Conservation (phyloP, 768 basidiomycete genomes). For the Mycena galopus region DNA sequence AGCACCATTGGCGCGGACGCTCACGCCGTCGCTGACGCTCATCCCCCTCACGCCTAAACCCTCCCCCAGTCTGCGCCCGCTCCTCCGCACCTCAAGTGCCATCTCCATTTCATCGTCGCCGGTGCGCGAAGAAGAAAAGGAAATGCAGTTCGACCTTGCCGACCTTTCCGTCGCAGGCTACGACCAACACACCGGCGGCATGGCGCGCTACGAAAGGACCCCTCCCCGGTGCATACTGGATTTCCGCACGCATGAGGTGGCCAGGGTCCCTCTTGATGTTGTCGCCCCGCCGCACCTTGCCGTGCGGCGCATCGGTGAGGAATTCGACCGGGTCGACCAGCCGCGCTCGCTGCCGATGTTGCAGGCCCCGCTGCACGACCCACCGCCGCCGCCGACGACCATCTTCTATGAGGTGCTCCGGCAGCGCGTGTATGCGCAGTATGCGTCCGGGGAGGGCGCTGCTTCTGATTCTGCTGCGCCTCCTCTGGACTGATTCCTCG, state of each 20-base stretch:
- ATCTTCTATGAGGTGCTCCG: slow-evolving; percentile 30
- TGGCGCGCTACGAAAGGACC: neutral
- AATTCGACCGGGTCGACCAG: neutral
- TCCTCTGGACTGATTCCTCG: neutral
- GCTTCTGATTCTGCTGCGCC: neutral
- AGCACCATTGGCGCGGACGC: neutral
- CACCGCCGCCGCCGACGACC: slow-evolving; percentile 24
- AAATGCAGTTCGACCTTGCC: slow-evolving; percentile 10
- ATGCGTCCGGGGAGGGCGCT: slow-evolving; percentile 25
- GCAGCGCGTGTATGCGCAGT: slow-evolving; percentile 22
- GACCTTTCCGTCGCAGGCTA: neutral
- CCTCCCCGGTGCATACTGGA: neutral
- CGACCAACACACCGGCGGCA: neutral
- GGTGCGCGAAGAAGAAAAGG: neutral
- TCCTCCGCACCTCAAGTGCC: slow-evolving; percentile 4
- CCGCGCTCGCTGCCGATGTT: slow-evolving; percentile 15
- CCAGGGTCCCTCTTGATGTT: neutral
- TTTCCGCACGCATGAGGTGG: neutral
- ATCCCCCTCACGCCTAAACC: slow-evolving; percentile 2
- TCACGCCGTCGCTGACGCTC: neutral
- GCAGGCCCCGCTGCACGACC: neutral
- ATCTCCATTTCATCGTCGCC: neutral
- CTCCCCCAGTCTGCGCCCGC: neutral
- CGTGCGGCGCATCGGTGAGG: neutral
- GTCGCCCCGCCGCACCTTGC: neutral